Base-by-base conservation (phyloP, 148 eudicot species). In the Camellia japonica region DNA sequence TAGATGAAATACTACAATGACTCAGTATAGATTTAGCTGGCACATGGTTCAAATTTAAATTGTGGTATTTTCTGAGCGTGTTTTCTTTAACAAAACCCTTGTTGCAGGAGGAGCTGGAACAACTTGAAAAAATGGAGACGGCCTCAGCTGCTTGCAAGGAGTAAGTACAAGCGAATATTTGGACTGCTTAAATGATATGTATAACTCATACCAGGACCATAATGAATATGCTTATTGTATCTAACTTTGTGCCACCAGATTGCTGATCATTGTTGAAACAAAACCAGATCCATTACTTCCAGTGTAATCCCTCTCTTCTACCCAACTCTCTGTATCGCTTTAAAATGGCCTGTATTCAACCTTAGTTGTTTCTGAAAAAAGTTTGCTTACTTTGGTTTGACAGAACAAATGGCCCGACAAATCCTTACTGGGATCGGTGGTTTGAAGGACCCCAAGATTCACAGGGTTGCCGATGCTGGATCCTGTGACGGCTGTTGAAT, bases 221-320 rank as follows among this genome's bases (percentile, higher is more conserved):
- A 5, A 7, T 42, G 7, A 23, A 43, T 41, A n/a, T 8, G 30
- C 19, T 78, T 51, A 18, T 55, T 62, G 54, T 2, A 18, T 49
- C 62, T 43, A 18, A 20, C 8, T 60, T 16, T 84, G 54, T 30
- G 11, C 18, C 64, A 46, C 75, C 84, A 94, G 98, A 69, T 52
- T 96, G 83, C 79, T 87, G 72, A 75, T 49, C 55, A 76, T 68
- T 72, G 84, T 95, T 11, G 92, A 89, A 74, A 73, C 89, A 38
- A 93, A 85, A 82, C 97, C 99, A 41, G 99, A 96, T 91, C 95
- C 99, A 0, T 84, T 96, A 46, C 92, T 96, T 47, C 91, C 94
- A 65, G 79, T 75, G 98, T 94, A 92, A 86, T 83, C n/a, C 76
- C 20, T 84, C 68, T 67, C 81, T 47, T 79, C 64, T 12, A 54